Percentiles rank a stretch among this genome's conserved stretches.
These are phyloP conservation scores for Pseudotulostoma volvatum DNA, from an alignment of 495 filamentous ascomycete species.

Conservation along the genomic window DNA sequence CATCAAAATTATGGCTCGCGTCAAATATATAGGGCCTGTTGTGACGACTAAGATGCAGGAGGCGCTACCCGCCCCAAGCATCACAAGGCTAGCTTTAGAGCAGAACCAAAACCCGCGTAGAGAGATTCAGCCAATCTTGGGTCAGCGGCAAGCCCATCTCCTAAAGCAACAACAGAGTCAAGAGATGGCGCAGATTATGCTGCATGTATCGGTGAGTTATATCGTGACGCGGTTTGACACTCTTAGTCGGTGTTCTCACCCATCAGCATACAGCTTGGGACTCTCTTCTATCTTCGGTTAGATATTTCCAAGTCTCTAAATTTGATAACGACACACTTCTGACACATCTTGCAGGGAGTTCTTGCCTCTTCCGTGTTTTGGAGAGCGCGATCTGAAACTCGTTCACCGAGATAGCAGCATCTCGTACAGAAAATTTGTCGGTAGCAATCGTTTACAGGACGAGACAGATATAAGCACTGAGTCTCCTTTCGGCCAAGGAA, in stretches of 20 bases:
- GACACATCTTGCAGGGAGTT: conserved; percentile 16
- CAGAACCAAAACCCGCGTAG: conserved; percentile 9
- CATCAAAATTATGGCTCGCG: conserved; percentile 11
- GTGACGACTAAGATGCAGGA: conserved; percentile 6
- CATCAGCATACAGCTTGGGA: conserved; percentile 11
- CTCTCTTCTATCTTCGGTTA: conserved; percentile 18
- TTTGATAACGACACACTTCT: background rate
- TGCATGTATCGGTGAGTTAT: conserved; percentile 22
- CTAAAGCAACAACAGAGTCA: conserved; percentile 28
- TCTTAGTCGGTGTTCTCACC: too few species aligned
- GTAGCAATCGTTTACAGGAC: conserved; percentile 2
- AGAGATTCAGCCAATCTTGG: conserved; percentile 3
- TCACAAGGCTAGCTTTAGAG: background rate
- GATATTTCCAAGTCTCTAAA: conserved; percentile 2
- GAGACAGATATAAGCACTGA: conserved; percentile 1
- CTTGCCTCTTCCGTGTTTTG: conserved; percentile 17
- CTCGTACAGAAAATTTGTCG: conserved; percentile 17
- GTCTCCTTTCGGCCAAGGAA: conserved; percentile 10
- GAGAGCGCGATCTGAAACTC: conserved; percentile 15
- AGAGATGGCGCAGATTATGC: conserved; percentile 31
- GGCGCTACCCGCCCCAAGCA: background rate
- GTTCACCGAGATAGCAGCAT: conserved; percentile 8
- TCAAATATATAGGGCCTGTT: conserved; percentile 11
- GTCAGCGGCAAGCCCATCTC: conserved; percentile 1
- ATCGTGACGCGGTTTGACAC: conserved; percentile 6